These are phyloP conservation scores for Sclerotinia borealis DNA, from an alignment of 2,329 filamentous ascomycete genomes.

Conservation along the genomic window DNA sequence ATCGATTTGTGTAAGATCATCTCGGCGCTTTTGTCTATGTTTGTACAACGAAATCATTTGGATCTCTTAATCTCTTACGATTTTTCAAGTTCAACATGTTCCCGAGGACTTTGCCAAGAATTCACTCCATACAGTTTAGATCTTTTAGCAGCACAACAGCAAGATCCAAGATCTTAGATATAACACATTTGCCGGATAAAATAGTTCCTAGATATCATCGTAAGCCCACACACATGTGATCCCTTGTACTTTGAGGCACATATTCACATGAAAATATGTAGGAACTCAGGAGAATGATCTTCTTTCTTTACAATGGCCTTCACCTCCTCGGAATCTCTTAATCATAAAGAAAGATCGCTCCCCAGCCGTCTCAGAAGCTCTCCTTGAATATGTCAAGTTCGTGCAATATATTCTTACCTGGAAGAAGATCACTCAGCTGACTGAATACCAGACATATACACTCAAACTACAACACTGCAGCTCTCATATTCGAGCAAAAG, in stretches of 20 bases:
- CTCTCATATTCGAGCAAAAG: conserved; percentile 75
- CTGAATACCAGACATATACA: conserved; percentile 57
- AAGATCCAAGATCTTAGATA: conserved; percentile 44
- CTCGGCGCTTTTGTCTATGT: background rate
- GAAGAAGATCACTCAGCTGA: conserved; percentile 12
- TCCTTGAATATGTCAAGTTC: conserved; percentile 35
- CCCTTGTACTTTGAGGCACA: background rate
- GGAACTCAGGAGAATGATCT: conserved; percentile 54
- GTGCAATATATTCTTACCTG: background rate
- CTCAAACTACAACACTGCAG: conserved; percentile 71
- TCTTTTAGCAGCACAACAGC: conserved; percentile 44
- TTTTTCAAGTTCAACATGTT: conserved; percentile 18
- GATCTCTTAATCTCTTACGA: background rate
- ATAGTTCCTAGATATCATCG: conserved; percentile 60
- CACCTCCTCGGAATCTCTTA: conserved; percentile 61
- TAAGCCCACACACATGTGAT: conserved; percentile 29
- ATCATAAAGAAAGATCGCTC: conserved; percentile 61
- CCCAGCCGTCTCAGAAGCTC: conserved; percentile 31
- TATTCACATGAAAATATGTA: conserved; percentile 37
- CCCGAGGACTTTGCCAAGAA: conserved; percentile 13
- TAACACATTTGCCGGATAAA: conserved; percentile 46
- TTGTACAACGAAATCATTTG: background rate
- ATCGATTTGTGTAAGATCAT: background rate
- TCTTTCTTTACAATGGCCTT: conserved; percentile 60
- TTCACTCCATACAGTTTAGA: conserved; percentile 16